These are phyloP conservation scores for Blastobotrys petasosporus DNA, from an alignment of 1,139 yeast species.

Conservation along the genomic window DNA sequence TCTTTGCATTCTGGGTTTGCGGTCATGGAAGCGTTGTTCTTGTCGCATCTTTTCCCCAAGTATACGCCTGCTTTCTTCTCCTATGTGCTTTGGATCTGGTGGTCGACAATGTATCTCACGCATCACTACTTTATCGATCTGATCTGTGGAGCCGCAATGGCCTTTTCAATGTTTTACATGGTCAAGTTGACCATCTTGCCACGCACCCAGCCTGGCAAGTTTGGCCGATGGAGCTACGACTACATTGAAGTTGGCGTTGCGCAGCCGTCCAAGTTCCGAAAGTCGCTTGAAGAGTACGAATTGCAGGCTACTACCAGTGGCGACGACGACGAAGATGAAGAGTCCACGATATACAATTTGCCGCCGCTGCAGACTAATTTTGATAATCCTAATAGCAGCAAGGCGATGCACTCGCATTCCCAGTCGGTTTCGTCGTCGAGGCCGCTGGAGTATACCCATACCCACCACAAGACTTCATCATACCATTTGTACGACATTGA, in stretches of 20 bases:
- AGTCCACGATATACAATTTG: constrained; percentile 7
- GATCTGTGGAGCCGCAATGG: constrained; percentile 80
- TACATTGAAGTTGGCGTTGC: constrained; percentile 35
- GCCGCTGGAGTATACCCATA: constrained; percentile 1
- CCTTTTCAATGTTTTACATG: constrained; percentile 63
- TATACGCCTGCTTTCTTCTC: constrained; percentile 56
- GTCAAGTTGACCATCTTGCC: constrained; percentile 75
- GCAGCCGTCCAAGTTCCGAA: constrained; percentile 28
- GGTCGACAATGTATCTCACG: constrained; percentile 96
- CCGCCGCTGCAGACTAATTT: constrained; percentile 12
- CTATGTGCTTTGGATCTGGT: constrained; percentile 91
- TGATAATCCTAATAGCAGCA: too few species aligned
- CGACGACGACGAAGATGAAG: constrained; percentile 2
- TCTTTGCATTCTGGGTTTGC: constrained; percentile 93
- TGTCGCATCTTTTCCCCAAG: constrained; percentile 75
- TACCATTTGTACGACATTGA: constrained; percentile 15
- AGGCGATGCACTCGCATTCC: background rate
- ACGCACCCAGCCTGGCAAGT: constrained; percentile 51
- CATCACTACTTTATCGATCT: constrained; percentile 93
- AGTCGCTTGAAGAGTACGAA: constrained; percentile 26
- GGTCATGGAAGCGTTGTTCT: constrained; percentile 83
- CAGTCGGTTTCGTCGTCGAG: background rate
- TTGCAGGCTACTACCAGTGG: background rate
- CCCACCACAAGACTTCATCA: constrained; percentile 13
- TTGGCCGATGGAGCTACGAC: constrained; percentile 82